phyloP scores from a whole-genome alignment of 208 protist species.

The Acanthamoeba healyi region DNA sequence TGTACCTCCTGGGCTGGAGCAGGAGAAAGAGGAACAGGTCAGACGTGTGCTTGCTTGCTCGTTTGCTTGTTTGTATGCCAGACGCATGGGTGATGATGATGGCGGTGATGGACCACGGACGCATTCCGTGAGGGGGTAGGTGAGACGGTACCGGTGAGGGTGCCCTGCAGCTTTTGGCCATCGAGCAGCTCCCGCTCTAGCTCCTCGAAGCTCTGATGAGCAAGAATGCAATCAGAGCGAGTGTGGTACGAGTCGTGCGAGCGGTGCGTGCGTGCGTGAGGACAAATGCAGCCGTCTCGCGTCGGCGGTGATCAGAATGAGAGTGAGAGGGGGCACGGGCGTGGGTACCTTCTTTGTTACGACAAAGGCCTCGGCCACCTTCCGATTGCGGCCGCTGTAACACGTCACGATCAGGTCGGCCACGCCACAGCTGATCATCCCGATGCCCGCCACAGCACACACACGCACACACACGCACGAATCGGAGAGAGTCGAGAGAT shows the following conservation, averaged over 20 bases:
- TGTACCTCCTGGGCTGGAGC: neutral
- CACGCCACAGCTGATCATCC: conserved; percentile 86
- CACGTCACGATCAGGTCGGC: conserved; percentile 88
- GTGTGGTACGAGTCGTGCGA: too few relatives aligned
- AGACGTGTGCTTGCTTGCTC: too few relatives aligned
- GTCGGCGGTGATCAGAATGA: neutral
- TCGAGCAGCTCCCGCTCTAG: conserved; percentile 86
- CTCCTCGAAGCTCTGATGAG: conserved; percentile 75
- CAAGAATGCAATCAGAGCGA: neutral
- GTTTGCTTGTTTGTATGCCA: too few relatives aligned
- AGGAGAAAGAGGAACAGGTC: neutral
- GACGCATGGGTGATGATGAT: too few relatives aligned
- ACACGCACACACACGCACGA: too few relatives aligned
- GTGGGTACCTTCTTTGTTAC: conserved; percentile 78
- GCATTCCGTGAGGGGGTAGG: too few relatives aligned
- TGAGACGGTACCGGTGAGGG: neutral
- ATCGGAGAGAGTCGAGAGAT: too few relatives aligned
- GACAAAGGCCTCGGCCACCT: conserved; percentile 85
- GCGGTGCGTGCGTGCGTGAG: too few relatives aligned
- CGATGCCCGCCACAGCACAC: too few relatives aligned
- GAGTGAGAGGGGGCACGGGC: neutral
- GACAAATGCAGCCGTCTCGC: too few relatives aligned
- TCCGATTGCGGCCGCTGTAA: conserved; percentile 87
- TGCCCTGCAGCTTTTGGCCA: conserved; percentile 89
- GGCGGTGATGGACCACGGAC: too few relatives aligned